phyloP scores from a whole-genome alignment of 495 filamentous ascomycete species.

The Chlorociboria aeruginascens region DNA sequence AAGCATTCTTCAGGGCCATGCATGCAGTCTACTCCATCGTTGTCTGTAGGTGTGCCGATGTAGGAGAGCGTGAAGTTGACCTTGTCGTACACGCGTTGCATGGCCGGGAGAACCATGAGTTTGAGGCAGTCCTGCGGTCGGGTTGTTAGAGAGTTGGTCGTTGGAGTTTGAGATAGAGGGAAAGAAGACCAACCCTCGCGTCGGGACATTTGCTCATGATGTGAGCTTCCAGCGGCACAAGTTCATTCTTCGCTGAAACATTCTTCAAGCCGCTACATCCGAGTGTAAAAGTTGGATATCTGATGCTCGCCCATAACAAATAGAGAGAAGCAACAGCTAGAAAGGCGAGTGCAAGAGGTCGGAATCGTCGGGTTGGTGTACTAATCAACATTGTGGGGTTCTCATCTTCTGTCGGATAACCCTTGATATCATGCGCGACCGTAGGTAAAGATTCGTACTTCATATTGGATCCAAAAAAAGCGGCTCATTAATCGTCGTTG shows the following conservation, averaged over 20 bases:
- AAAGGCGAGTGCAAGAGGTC: slow-evolving; percentile 8
- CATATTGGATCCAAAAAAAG: slow-evolving; percentile 5
- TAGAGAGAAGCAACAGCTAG: slow-evolving; percentile 11
- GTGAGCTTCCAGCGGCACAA: slow-evolving; percentile 75
- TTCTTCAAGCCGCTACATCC: not conserved
- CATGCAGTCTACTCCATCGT: slow-evolving; percentile 66
- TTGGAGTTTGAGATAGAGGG: not conserved
- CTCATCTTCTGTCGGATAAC: slow-evolving; percentile 3
- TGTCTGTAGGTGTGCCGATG: slow-evolving; percentile 61
- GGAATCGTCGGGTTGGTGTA: slow-evolving; percentile 1
- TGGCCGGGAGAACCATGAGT: slow-evolving; percentile 70
- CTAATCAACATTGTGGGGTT: slow-evolving; percentile 5
- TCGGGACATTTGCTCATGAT: slow-evolving; percentile 96
- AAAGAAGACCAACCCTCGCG: slow-evolving; percentile 33
- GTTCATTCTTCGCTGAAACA: not conserved
- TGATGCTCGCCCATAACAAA: slow-evolving; percentile 5
- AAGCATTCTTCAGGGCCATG: slow-evolving; percentile 88
- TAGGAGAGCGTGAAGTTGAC: slow-evolving; percentile 87
- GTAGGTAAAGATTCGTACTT: not conserved
- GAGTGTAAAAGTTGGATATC: not conserved
- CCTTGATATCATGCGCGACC: slow-evolving; percentile 1
- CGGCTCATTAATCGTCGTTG: not conserved
- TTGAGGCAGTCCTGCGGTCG: slow-evolving; percentile 53
- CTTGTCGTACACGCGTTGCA: slow-evolving; percentile 68
- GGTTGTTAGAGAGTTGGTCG: not conserved